Evolutionary conservation across 805 yeast genomes (phyloP), one percentile per base, ranked within the genome.

Genomic region (Candida boleticola): DNA sequence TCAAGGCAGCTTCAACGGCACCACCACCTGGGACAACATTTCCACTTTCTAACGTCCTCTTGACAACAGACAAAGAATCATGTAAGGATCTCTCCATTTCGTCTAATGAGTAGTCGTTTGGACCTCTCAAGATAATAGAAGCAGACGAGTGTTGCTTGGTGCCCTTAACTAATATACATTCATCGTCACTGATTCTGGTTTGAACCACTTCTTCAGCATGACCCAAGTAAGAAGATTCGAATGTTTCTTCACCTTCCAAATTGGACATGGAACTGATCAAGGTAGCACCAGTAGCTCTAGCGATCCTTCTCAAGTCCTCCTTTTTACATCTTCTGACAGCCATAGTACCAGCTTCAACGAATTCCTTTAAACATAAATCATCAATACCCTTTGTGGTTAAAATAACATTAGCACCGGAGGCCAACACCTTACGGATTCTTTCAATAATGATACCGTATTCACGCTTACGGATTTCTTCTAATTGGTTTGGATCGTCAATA

Each of bases 1-100:
- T 90, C 59, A 93, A 76, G 2, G 98, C 98, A 39, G 96, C 77
- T 69, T 93, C 99, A 27, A 93, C 99, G n/a, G 96, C 95, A 47
- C 99, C 99, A 51, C 99, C 99, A 47, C 99, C 99, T 33, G 99
- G 98, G 4, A 93, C 99, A 44, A 95, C 90, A 51, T 78, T 69
- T 17, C 97, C 98, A 57, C 92, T 82, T 66, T 93, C 99, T 52
- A 95, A 76, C 10, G 98, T 89, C 61, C 99, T 82, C 72, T 93
- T 93, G 29, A 93, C 96, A 29, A 93, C 99, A 35, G 89, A 82
- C 50, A 93, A 74, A 2, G 98, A 87, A 63, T 93, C 99, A 58
- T 89, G 97, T 47, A 95, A 66, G 0, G 98, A 89, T 66, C 99
- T 81, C 70, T 93, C 97, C 98, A 95, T 92, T 72, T 93, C 99